phyloP scores from a whole-genome alignment of 495 filamentous ascomycete genomes.

The Ramalina peruviana region DNA sequence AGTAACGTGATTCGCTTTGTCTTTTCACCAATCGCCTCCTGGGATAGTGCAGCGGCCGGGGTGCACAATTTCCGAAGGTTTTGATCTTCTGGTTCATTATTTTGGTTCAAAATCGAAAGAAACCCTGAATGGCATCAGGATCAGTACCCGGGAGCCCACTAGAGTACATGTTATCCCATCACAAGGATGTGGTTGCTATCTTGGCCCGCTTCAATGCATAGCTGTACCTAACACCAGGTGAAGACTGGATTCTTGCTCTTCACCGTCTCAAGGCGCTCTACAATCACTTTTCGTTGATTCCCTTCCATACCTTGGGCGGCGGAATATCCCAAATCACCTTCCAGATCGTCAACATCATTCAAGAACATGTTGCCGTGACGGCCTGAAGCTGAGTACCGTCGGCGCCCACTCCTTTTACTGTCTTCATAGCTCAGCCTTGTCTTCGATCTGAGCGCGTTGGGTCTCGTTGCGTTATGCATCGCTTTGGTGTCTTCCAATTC shows the following conservation, averaged over 20 bases:
- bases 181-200: no score
- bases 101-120: no score
- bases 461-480: slow-evolving; percentile 14
- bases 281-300: slow-evolving; percentile 81
- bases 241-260: slow-evolving; percentile 94
- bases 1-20: no score
- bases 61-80: no score
- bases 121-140: no score
- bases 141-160: no score
- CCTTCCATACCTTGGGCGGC: slow-evolving; percentile 89
- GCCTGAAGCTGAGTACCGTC: slow-evolving; percentile 31
- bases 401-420: slow-evolving; percentile 20
- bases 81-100: no score
- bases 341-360: slow-evolving; percentile 60
- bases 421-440: slow-evolving; percentile 16
- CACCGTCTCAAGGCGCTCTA: slow-evolving; percentile 86
- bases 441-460: slow-evolving; percentile 17
- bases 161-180: no score
- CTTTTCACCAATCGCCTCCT: no score
- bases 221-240: slow-evolving; percentile 67
- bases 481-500: slow-evolving; percentile 24
- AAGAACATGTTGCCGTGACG: slow-evolving; percentile 19
- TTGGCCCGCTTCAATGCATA: no score
- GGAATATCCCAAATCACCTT: slow-evolving; percentile 88
- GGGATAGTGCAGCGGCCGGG: no score